Base-by-base conservation (phyloP, 1,284 basidiomycete genomes). In the Phylloboletellus chloephorus region DNA sequence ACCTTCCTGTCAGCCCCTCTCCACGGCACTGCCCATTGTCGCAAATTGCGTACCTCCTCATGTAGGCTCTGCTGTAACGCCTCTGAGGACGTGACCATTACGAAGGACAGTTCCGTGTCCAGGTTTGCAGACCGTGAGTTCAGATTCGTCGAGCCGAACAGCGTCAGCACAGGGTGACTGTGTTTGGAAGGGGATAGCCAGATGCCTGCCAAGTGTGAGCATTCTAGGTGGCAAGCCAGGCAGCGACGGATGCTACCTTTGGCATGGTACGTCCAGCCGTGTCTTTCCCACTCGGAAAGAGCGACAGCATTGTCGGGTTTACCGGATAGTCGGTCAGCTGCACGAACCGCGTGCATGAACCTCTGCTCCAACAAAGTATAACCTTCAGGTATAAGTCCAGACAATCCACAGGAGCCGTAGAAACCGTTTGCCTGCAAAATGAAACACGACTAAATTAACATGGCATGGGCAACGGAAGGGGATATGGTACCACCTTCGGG, bases 211-310 rank as follows among this genome's bases (percentile, higher is more conserved):
- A 21, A 22, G 25, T 9, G 46, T 54, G 28, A 54, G 47, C 8
- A 32, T 37, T 12, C 15, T 2, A 20, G 12, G 12, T 12, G 23
- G 16, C 19, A 33, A 38, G 41, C 29, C 22, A 47, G 39, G 25
- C 36, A 36, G 42, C 30, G 46, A 20, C 8, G 8, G 10, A 19
- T 17, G 51, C 39, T 50, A 91, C 94, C 95, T 76, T 98, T 98
- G 22, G 93, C 89, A 57, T 99, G 95, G 67, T 98, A 99, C 0
- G 95, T 98, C 96, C 96, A 99, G 0, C 85, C 90, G n/a, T 74
- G 66, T 49, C 77, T 79, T 56, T 80, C 77, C 95, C 95, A 98
- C 63, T 98, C 93, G 45, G 72, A 74, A 44, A 98, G 69, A 46
- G 80, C 71, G 15, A 98, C 75, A 1, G 78, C 76, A 13, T 66